These are phyloP conservation scores for Pyronema domesticum DNA, from an alignment of 495 filamentous ascomycete species.

Conservation along the genomic window DNA sequence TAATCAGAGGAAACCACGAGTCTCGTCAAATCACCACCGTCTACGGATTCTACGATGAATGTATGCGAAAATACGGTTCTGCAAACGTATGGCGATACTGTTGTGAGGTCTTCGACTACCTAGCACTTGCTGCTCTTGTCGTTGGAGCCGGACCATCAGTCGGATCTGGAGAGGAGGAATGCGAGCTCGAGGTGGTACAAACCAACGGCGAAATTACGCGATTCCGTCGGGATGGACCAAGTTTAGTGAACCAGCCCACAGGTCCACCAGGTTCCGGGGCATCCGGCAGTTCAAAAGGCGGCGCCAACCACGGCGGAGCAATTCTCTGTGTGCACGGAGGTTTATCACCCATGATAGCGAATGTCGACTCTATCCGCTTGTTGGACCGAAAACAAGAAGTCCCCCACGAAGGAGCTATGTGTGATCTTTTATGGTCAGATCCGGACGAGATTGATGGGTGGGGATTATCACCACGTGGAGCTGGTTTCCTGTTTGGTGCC, in stretches of 20 bases:
- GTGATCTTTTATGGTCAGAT: slow-evolving; percentile 93
- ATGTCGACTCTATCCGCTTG: slow-evolving; percentile 85
- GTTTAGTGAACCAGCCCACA: slow-evolving; percentile 1
- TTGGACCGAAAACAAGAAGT: slow-evolving; percentile 97
- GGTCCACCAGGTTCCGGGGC: slow-evolving; percentile 70
- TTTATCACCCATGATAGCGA: slow-evolving; percentile 77
- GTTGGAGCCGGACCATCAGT: slow-evolving; percentile 69
- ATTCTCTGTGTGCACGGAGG: slow-evolving; percentile 94
- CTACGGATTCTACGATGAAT: slow-evolving; percentile 98
- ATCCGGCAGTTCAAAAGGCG: slow-evolving; percentile 42
- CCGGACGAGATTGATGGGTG: slow-evolving; percentile 94
- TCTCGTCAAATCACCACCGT: slow-evolving; percentile 95
- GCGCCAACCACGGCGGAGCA: background rate
- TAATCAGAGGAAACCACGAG: slow-evolving; percentile 95
- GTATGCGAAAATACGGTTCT: slow-evolving; percentile 87
- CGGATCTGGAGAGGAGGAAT: slow-evolving; percentile 42
- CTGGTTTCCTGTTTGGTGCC: slow-evolving; percentile 87
- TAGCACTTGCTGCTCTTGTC: slow-evolving; percentile 86
- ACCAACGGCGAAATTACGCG: slow-evolving; percentile 40
- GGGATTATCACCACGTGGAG: slow-evolving; percentile 85
- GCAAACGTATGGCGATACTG: slow-evolving; percentile 98
- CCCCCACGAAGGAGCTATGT: slow-evolving; percentile 97
- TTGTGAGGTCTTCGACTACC: slow-evolving; percentile 96
- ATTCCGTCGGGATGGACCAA: slow-evolving; percentile 9
- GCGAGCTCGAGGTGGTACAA: slow-evolving; percentile 85